phyloP scores from a whole-genome alignment of 208 protist genomes.

The Trypanosoma vivax region DNA sequence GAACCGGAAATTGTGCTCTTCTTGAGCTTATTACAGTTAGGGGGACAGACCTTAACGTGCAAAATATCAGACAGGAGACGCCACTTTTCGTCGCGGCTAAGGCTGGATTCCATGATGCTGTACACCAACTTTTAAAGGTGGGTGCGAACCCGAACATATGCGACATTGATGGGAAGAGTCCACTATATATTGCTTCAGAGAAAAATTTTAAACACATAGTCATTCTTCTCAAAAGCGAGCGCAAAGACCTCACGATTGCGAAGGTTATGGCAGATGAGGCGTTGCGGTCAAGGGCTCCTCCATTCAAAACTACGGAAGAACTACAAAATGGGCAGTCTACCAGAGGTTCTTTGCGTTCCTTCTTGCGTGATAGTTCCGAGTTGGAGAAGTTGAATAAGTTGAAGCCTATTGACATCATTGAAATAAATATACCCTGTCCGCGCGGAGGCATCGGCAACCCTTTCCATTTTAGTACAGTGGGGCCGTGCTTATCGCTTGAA shows the following conservation, averaged over 20 bases:
- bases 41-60: constrained; percentile 59
- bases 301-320: constrained; percentile 57
- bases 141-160: constrained; percentile 46
- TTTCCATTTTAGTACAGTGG: constrained; percentile 46
- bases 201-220: constrained; percentile 77
- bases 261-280: constrained; percentile 69
- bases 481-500: constrained; percentile 73
- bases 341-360: constrained; percentile 32
- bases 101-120: constrained; percentile 51
- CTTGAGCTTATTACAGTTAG: constrained; percentile 34
- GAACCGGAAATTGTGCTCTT: constrained; percentile 40
- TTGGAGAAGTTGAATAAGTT: constrained; percentile 15
- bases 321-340: constrained; percentile 45
- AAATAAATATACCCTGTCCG: constrained; percentile 65
- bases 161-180: constrained; percentile 73
- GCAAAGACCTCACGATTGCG: constrained; percentile 40
- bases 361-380: constrained; percentile 26
- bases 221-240: constrained; percentile 61
- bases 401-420: constrained; percentile 60
- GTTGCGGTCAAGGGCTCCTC: constrained; percentile 33
- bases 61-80: constrained; percentile 64
- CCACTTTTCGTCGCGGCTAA: constrained; percentile 72
- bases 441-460: constrained; percentile 47
- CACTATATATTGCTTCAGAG: constrained; percentile 85
- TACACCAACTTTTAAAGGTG: constrained; percentile 52